Evolutionary conservation across 1,284 basidiomycete genomes (phyloP), one percentile per base, ranked within the genome.

Genomic region (Thecaphora frezii): DNA sequence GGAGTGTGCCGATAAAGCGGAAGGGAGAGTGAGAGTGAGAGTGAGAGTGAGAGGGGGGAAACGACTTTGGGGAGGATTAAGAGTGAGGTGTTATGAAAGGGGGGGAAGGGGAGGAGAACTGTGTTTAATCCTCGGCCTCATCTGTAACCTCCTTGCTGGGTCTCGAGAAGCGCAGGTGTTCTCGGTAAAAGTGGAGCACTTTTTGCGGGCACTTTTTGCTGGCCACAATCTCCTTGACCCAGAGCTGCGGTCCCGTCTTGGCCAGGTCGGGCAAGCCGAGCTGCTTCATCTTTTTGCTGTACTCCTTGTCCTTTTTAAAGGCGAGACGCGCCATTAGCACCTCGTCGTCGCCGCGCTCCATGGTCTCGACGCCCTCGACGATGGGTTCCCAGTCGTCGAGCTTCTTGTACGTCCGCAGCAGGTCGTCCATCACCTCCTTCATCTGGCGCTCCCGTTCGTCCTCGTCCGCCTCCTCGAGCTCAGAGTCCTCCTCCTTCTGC

Each of bases 101-200:
- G n/a, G n/a, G n/a, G n/a, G n/a, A n/a, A n/a, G n/a, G n/a, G 28
- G 28, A 28, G 28, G 7, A 28, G 28, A 28, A 36, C 33, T 36
- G 3, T 36, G 5, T 16, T 16, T 36, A 9, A 3, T 36, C 33
- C 33, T 12, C 16, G 12, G 5, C 33, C 33, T 36, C 33, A 9
- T 36, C 33, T 4, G 5, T 4, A 9, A 14, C 33, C 12, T 9
- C 4, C 33, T 41, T 41, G 40, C 21, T 24, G 8, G 57, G 62
- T 39, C 51, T 53, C 22, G 59, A 24, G 40, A 69, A 69, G 2
- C 59, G 52, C 2, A 69, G 42, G 44, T 69, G 66, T 18, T 51
- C 36, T 38, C 59, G 53, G 58, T 69, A 69, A 26, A 69, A 69
- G 28, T 59, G 48, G 51, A 69, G 61, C 25, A 69, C 49, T 48